A percentile compares a stretch with the other conserved stretches of the same genome.
Conservation (phyloP, 208 protist genomes). For the Vickermania ingenoplastis region DNA sequence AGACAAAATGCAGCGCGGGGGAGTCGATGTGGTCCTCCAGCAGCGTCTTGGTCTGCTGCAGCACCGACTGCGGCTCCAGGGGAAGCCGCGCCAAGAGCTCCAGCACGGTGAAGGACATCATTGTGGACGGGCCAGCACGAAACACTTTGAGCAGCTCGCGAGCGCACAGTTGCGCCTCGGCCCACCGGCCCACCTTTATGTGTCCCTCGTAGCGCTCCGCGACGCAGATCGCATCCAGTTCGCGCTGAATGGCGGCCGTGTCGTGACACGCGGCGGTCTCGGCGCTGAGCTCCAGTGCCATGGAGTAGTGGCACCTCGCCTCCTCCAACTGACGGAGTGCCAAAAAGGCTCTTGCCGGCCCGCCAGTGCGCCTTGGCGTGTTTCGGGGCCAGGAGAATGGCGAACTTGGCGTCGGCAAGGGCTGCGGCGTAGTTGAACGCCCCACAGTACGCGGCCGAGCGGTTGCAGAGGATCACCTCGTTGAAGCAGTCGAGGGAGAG, state of each 20-base stretch:
- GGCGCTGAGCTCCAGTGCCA: conserved; percentile 23
- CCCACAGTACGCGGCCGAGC: conserved; percentile 61
- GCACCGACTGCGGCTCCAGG: conserved; percentile 24
- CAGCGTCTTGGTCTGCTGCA: conserved; percentile 30
- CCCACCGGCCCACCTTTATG: conserved; percentile 26
- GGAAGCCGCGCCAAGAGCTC: conserved; percentile 46
- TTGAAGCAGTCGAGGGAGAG: conserved; percentile 38
- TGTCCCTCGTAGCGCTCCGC: conserved; percentile 42
- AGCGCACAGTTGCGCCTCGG: conserved; percentile 20
- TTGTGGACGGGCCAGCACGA: conserved; percentile 20
- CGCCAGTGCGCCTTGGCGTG: conserved; percentile 64
- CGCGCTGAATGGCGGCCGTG: conserved; percentile 22
- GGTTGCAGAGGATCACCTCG: conserved; percentile 55
- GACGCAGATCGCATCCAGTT: conserved; percentile 23
- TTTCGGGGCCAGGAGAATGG: conserved; percentile 28
- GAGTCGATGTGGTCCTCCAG: conserved; percentile 16
- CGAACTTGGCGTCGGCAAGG: conserved; percentile 54
- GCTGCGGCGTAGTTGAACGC: conserved; percentile 44
- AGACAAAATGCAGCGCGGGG: conserved; percentile 43
- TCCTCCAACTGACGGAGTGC: conserved; percentile 15
- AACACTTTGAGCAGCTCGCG: conserved; percentile 29
- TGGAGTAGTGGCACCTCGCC: conserved; percentile 33
- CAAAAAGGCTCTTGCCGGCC: conserved; percentile 47
- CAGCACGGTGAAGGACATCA: conserved; percentile 37
- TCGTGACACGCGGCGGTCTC: conserved; percentile 8